These are phyloP conservation scores for Collybiopsis luxurians DNA, from an alignment of 768 basidiomycete species.

Conservation along the genomic window DNA sequence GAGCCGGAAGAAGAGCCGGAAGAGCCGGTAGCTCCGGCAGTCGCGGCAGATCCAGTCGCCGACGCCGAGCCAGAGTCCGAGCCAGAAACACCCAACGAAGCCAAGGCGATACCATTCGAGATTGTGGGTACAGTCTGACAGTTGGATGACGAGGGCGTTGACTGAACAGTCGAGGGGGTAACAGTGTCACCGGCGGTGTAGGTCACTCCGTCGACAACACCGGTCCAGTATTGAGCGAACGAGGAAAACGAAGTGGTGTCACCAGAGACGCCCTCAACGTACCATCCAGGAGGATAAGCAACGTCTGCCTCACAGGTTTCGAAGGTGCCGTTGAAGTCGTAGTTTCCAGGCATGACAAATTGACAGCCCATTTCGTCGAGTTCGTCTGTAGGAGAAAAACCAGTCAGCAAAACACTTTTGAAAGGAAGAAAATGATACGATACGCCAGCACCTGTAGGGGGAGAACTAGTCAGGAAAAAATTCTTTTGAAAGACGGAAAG, in stretches of 20 bases:
- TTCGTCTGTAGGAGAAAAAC: slow-evolving; percentile 19
- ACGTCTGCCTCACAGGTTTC: slow-evolving; percentile 43
- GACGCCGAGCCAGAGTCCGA: slow-evolving; percentile 7
- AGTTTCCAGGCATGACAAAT: slow-evolving; percentile 47
- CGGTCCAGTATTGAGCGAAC: slow-evolving; percentile 43
- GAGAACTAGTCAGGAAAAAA: too few relatives aligned
- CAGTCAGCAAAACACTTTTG: too few relatives aligned
- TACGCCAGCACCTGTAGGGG: too few relatives aligned
- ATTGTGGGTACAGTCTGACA: slow-evolving; percentile 36
- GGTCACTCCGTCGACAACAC: slow-evolving; percentile 25
- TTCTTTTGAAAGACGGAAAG: slow-evolving; percentile 8
- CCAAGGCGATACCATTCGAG: slow-evolving; percentile 34
- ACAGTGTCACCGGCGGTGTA: slow-evolving; percentile 39
- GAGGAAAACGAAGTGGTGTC: slow-evolving; percentile 39
- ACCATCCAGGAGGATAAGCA: slow-evolving; percentile 47
- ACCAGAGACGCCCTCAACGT: slow-evolving; percentile 35
- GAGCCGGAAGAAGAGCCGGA: background rate
- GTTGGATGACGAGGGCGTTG: slow-evolving; percentile 37
- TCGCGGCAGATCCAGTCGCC: slow-evolving; percentile 8
- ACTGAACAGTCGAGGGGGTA: slow-evolving; percentile 33
- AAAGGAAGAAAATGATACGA: too few relatives aligned
- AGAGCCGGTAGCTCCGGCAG: slow-evolving; percentile 2
- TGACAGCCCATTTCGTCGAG: slow-evolving; percentile 44
- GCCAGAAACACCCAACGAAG: slow-evolving; percentile 16
- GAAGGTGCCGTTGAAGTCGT: slow-evolving; percentile 39